Percentiles rank a stretch among this genome's conserved stretches.
phyloP scores from a whole-genome alignment of 768 basidiomycete species.

The Leucocoprinus leucothites region DNA sequence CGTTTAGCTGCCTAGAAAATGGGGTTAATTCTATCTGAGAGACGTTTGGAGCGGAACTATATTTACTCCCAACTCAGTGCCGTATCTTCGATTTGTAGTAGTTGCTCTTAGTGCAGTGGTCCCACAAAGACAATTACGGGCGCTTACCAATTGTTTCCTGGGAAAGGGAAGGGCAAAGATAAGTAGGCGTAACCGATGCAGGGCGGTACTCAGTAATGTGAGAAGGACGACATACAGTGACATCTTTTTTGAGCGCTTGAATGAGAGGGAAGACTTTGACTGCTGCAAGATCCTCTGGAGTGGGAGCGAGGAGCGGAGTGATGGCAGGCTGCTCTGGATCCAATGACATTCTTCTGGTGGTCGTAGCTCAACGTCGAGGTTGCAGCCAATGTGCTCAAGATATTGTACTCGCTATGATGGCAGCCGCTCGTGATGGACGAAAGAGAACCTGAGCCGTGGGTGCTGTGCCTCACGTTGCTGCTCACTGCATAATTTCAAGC shows the following conservation, averaged over 20 bases:
- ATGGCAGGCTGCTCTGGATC: constrained; percentile 39
- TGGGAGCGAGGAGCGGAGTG: constrained; percentile 44
- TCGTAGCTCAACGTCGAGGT: background rate
- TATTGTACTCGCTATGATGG: background rate
- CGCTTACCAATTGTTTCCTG: constrained; percentile 44
- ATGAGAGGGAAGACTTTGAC: constrained; percentile 83
- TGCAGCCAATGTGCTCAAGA: background rate
- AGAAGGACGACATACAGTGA: constrained; percentile 46
- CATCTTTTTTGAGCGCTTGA: constrained; percentile 65
- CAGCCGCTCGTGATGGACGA: background rate
- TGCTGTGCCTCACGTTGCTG: no score
- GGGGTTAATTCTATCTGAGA: background rate
- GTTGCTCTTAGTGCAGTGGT: constrained; percentile 15
- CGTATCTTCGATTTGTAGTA: constrained; percentile 43
- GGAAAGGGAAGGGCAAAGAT: constrained; percentile 21
- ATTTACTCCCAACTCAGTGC: constrained; percentile 81
- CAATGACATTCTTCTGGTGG: constrained; percentile 22
- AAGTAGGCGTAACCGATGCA: background rate
- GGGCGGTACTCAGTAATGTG: background rate
- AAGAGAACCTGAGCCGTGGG: background rate
- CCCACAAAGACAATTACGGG: constrained; percentile 6
- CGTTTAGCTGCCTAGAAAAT: constrained; percentile 65
- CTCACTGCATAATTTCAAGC: no score
- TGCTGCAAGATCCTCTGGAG: constrained; percentile 53
- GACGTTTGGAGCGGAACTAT: background rate